phyloP scores from a whole-genome alignment of 306 rosid genomes.

The Rosa persica region DNA sequence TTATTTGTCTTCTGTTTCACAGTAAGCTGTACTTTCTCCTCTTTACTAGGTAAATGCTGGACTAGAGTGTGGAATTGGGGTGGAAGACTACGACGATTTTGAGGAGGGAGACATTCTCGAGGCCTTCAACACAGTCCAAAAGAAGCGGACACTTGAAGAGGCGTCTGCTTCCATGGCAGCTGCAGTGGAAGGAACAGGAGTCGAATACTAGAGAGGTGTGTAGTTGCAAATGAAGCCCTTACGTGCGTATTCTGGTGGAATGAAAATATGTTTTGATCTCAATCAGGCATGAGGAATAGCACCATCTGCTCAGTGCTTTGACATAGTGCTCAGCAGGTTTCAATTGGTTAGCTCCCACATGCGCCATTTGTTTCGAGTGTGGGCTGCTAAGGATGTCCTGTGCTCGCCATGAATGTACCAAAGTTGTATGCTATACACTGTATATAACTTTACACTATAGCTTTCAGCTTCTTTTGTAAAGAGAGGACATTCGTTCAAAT shows the following conservation, averaged over 20 bases:
- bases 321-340: constrained; percentile 25
- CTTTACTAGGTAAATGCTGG: constrained; percentile 77
- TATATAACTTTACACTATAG: constrained; percentile 58
- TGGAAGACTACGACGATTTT: constrained; percentile 81
- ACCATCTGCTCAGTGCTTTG: constrained; percentile 28
- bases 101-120: constrained; percentile 77
- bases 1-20: background rate
- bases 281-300: background rate
- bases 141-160: constrained; percentile 92
- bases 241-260: constrained; percentile 17
- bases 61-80: constrained; percentile 87
- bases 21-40: constrained; percentile 25
- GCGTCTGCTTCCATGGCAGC: constrained; percentile 93
- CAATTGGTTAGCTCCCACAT: constrained; percentile 22
- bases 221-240: constrained; percentile 17
- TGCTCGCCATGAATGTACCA: constrained; percentile 35
- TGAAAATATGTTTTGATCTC: constrained; percentile 17
- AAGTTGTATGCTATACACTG: constrained; percentile 45
- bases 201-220: constrained; percentile 34
- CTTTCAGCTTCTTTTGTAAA: constrained; percentile 61
- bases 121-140: constrained; percentile 69
- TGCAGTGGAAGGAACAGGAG: constrained; percentile 76
- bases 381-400: constrained; percentile 29
- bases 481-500: constrained; percentile 38
- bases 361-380: constrained; percentile 26